phyloP scores from a whole-genome alignment of 495 filamentous ascomycete species.

The Rusavskia elegans region DNA sequence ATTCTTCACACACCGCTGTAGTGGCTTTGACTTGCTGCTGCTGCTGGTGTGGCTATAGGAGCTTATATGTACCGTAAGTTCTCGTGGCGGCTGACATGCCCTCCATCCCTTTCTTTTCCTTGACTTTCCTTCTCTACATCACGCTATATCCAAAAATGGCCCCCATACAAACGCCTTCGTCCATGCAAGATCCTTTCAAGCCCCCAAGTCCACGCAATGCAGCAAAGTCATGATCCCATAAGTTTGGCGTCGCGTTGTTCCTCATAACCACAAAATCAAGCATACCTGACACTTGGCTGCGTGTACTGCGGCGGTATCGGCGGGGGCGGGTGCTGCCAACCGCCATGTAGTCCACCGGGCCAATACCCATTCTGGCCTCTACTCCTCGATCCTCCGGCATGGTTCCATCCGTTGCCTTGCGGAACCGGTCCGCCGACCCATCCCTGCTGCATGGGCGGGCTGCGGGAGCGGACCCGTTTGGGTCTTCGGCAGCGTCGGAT shows the following conservation, averaged over 20 bases:
- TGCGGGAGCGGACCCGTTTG: slow-evolving; percentile 11
- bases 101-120: too few species aligned
- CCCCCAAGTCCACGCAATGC: not conserved
- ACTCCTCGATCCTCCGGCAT: not conserved
- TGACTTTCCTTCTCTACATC: too few species aligned
- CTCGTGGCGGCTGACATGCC: too few species aligned
- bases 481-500: slow-evolving; percentile 35
- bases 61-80: too few species aligned
- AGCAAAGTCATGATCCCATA: not conserved
- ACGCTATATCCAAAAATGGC: too few species aligned
- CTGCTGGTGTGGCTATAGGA: too few species aligned
- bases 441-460: slow-evolving; percentile 9
- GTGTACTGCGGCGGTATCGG: slow-evolving; percentile 8
- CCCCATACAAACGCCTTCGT: too few species aligned
- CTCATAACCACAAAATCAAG: slow-evolving; percentile 3
- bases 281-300: slow-evolving; percentile 20
- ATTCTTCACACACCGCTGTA: too few species aligned
- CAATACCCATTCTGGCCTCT: not conserved
- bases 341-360: slow-evolving; percentile 1
- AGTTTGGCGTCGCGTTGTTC: too few species aligned
- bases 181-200: too few species aligned
- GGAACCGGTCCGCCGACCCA: slow-evolving; percentile 9
- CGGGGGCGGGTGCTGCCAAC: slow-evolving; percentile 7
- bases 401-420: slow-evolving; percentile 4
- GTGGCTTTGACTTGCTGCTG: too few species aligned